phyloP scores from a whole-genome alignment of 2,329 filamentous ascomycete species.

The Cytospora leucostoma region DNA sequence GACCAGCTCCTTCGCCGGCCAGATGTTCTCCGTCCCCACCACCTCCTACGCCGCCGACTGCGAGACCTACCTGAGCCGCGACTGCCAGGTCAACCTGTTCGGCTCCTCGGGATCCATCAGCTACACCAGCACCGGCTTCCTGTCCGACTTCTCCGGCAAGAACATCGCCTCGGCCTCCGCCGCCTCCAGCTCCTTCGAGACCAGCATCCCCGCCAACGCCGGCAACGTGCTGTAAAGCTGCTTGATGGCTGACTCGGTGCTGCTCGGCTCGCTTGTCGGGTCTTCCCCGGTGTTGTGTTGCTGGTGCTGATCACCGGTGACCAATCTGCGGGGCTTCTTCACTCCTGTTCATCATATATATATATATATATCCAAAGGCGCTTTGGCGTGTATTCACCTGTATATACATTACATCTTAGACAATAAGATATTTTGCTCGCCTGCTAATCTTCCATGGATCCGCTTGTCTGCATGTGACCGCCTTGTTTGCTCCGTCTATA shows the following conservation, averaged over 20 bases:
- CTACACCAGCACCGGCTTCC: constrained; percentile 24
- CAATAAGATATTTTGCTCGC: not conserved
- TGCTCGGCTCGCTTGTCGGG: not conserved
- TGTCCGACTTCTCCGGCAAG: constrained; percentile 28
- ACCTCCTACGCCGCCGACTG: constrained; percentile 43
- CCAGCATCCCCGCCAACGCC: constrained; percentile 20
- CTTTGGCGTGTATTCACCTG: not conserved
- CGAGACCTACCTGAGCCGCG: constrained; percentile 47
- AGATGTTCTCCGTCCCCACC: constrained; percentile 31
- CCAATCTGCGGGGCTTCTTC: not conserved
- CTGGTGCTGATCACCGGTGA: not conserved
- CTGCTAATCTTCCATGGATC: not conserved
- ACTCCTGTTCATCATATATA: not conserved
- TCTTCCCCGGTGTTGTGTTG: not conserved
- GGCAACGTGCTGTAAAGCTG: constrained; percentile 19
- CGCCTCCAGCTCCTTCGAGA: constrained; percentile 17
- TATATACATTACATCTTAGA: not conserved
- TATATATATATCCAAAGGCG: not conserved
- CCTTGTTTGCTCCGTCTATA: constrained; percentile 36
- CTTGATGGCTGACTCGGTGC: not conserved
- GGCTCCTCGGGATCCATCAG: constrained; percentile 18
- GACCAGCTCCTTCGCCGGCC: constrained; percentile 27
- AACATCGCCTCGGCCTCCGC: constrained; percentile 24
- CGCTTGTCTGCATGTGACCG: not conserved
- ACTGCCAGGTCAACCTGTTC: constrained; percentile 50